A percentile compares a stretch with the other conserved stretches of the same genome.
Evolutionary conservation across 495 filamentous ascomycete genomes (phyloP).

Genomic region (Daldinia concentrica): DNA sequence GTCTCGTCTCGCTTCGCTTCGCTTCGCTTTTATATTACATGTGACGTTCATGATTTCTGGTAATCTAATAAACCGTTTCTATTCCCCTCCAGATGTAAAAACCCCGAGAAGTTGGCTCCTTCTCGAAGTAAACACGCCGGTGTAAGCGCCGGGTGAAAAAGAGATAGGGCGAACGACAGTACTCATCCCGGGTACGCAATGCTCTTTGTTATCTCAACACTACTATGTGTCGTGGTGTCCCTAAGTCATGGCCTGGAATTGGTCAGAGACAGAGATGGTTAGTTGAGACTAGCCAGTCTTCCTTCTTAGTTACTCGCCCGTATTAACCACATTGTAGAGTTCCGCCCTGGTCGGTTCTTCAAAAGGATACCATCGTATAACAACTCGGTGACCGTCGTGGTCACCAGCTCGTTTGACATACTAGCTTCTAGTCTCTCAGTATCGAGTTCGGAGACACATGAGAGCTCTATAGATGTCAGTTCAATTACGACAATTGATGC

Average conservation of each 20-base stretch:
- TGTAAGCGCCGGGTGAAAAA: slow-evolving; percentile 39
- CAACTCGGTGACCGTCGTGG: slow-evolving; percentile 26
- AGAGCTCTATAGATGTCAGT: slow-evolving; percentile 17
- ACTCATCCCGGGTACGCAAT: slow-evolving; percentile 33
- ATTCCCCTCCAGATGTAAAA: slow-evolving; percentile 36
- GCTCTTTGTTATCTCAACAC: slow-evolving; percentile 30
- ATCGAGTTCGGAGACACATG: slow-evolving; percentile 21
- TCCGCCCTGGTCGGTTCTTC: slow-evolving; percentile 28
- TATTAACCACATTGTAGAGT: slow-evolving; percentile 33
- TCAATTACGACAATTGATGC: slow-evolving; percentile 14
- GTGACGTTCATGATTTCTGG: slow-evolving; percentile 24
- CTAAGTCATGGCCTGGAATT: slow-evolving; percentile 36
- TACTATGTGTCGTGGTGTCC: slow-evolving; percentile 37
- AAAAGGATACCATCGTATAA: slow-evolving; percentile 30
- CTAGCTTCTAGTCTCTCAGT: slow-evolving; percentile 22
- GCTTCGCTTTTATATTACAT: slow-evolving; percentile 31
- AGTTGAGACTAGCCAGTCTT: slow-evolving; percentile 20
- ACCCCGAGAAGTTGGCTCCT: slow-evolving; percentile 34
- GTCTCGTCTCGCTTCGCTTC: slow-evolving; percentile 28
- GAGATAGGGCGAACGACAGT: slow-evolving; percentile 30
- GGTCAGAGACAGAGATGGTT: slow-evolving; percentile 24
- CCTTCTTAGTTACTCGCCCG: slow-evolving; percentile 2
- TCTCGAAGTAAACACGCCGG: slow-evolving; percentile 38
- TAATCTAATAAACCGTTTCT: slow-evolving; percentile 33
- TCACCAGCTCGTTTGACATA: slow-evolving; percentile 32